Percentiles rank a stretch among this genome's conserved stretches.
These are phyloP conservation scores for Lactifluus pinguis DNA, from an alignment of 768 basidiomycete genomes.

Conservation along the genomic window DNA sequence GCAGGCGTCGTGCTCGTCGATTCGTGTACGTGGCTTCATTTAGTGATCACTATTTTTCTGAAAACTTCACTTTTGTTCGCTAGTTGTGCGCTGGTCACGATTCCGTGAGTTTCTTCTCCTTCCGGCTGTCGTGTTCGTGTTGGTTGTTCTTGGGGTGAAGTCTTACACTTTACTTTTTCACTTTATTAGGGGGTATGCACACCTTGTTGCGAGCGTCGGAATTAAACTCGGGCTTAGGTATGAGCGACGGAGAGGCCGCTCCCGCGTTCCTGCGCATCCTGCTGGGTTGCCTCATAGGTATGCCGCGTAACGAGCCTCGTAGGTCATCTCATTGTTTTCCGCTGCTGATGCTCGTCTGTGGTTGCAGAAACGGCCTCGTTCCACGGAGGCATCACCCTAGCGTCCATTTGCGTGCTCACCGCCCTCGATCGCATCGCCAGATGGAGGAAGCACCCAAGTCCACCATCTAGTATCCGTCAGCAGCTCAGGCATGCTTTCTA, in stretches of 20 bases:
- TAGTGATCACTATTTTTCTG: no score
- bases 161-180: no score
- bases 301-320: slow-evolving; percentile 9
- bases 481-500: slow-evolving; percentile 2
- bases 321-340: neutral
- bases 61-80: no score
- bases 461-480: slow-evolving; percentile 13
- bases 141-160: neutral
- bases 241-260: slow-evolving; percentile 48
- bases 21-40: slow-evolving; percentile 45
- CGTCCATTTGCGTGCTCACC: slow-evolving; percentile 45
- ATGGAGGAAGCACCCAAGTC: slow-evolving; percentile 19
- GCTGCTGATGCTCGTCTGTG: neutral
- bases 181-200: neutral
- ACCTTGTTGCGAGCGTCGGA: neutral
- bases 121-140: neutral
- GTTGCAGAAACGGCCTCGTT: slow-evolving; percentile 63
- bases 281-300: slow-evolving; percentile 57
- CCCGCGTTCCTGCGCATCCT: slow-evolving; percentile 50
- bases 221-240: slow-evolving; percentile 18
- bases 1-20: slow-evolving; percentile 52
- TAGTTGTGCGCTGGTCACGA: slow-evolving; percentile 76
- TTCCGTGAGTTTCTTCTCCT: slow-evolving; percentile 35
- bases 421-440: slow-evolving; percentile 30
- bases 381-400: slow-evolving; percentile 53